A percentile compares a stretch with the other conserved stretches of the same genome.
Conservation (phyloP, 192 early-diverging fungal genomes). For the Anaeromyces robustus region DNA sequence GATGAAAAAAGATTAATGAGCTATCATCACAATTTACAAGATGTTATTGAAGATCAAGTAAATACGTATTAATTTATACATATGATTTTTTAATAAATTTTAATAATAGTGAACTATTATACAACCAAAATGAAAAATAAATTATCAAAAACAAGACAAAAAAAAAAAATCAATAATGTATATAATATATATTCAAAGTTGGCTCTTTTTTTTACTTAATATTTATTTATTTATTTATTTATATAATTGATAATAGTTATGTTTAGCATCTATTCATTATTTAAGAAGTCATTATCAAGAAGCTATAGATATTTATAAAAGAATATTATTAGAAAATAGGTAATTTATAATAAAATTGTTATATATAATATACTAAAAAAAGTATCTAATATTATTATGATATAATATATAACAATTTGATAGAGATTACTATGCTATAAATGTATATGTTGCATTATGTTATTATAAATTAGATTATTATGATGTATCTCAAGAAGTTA, state of each 20-base stretch:
- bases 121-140: too few species aligned
- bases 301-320: conserved; percentile 48
- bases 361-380: too few species aligned
- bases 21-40: conserved; percentile 40
- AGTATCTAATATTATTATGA: background rate
- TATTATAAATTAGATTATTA: conserved; percentile 54
- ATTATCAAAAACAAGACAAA: too few species aligned
- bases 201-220: too few species aligned
- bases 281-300: conserved; percentile 46
- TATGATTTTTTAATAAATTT: background rate
- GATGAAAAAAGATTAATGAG: conserved; percentile 48
- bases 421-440: conserved; percentile 33
- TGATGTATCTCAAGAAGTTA: conserved; percentile 45
- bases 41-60: conserved; percentile 41
- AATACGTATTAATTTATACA: background rate
- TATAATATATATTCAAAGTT: too few species aligned
- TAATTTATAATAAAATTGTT: background rate
- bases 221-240: too few species aligned
- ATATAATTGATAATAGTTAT: conserved; percentile 2
- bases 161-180: too few species aligned
- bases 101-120: too few species aligned
- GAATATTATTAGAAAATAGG: conserved; percentile 34
- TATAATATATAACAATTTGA: background rate
- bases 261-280: conserved; percentile 42
- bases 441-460: conserved; percentile 47